These are phyloP conservation scores for Anethum foeniculum DNA, from an alignment of 140 eudicot genomes.

Conservation along the genomic window DNA sequence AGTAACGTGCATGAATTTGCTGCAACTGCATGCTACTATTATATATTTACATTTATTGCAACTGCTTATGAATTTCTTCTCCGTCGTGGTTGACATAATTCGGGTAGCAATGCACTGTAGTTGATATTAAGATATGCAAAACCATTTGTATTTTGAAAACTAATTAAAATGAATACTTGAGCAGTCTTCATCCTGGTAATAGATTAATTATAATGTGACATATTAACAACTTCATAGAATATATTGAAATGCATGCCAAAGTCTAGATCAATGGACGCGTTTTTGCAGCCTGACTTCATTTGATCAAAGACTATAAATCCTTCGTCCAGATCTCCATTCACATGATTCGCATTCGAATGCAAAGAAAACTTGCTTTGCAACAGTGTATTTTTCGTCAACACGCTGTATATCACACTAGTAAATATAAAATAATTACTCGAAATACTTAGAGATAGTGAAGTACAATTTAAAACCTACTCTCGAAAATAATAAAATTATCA, in stretches of 20 bases:
- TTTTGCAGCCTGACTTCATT: neutral
- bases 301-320: neutral
- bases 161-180: neutral
- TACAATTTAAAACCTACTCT: too few species aligned
- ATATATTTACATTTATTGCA: neutral
- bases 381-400: too few species aligned
- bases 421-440: too few species aligned
- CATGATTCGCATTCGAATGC: neutral
- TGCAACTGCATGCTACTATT: neutral
- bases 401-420: neutral
- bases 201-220: neutral
- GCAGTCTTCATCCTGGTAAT: neutral
- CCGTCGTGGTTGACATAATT: neutral
- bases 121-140: neutral
- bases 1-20: neutral
- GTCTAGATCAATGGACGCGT: conserved; percentile 5
- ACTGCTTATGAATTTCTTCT: neutral
- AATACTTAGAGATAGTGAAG: too few species aligned
- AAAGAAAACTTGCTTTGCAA: too few species aligned
- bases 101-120: neutral
- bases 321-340: neutral
- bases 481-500: too few species aligned
- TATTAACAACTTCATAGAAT: neutral
- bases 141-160: neutral
- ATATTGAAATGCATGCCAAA: neutral